Evolutionary conservation across 306 rosid species (phyloP).

Genomic region (Prunus padus): DNA sequence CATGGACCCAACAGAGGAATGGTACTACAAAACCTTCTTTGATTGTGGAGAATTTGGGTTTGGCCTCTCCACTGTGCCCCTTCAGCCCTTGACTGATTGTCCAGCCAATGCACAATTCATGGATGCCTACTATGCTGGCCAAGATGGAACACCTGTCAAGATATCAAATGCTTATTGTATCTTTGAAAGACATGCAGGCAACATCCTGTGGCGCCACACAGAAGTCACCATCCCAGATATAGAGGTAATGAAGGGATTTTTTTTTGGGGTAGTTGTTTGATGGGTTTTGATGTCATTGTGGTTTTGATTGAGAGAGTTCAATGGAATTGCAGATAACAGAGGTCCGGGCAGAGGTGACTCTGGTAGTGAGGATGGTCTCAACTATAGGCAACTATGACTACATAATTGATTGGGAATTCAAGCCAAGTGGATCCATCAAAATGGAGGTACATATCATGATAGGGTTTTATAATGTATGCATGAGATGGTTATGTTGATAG

Average conservation of each 20-base stretch:
- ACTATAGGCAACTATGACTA: conserved; percentile 54
- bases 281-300: background rate
- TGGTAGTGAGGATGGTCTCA: conserved; percentile 50
- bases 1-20: conserved; percentile 58
- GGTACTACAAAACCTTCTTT: conserved; percentile 50
- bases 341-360: conserved; percentile 44
- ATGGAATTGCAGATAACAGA: conserved; percentile 40
- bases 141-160: conserved; percentile 47
- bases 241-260: conserved; percentile 28
- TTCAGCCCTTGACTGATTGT: conserved; percentile 47
- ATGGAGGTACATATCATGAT: conserved; percentile 29
- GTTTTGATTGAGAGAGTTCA: background rate
- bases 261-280: too few species aligned
- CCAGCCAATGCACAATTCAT: conserved; percentile 56
- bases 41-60: conserved; percentile 53
- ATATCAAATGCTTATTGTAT: conserved; percentile 49
- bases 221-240: conserved; percentile 37
- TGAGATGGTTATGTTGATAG: too few species aligned
- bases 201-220: conserved; percentile 70
- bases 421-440: conserved; percentile 58
- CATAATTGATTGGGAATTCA: conserved; percentile 59
- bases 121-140: conserved; percentile 43
- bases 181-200: conserved; percentile 48
- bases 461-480: background rate
- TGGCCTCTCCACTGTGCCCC: conserved; percentile 49